Evolutionary conservation across 2,329 filamentous ascomycete genomes (phyloP).

Genomic region (Chaetomium sp.): DNA sequence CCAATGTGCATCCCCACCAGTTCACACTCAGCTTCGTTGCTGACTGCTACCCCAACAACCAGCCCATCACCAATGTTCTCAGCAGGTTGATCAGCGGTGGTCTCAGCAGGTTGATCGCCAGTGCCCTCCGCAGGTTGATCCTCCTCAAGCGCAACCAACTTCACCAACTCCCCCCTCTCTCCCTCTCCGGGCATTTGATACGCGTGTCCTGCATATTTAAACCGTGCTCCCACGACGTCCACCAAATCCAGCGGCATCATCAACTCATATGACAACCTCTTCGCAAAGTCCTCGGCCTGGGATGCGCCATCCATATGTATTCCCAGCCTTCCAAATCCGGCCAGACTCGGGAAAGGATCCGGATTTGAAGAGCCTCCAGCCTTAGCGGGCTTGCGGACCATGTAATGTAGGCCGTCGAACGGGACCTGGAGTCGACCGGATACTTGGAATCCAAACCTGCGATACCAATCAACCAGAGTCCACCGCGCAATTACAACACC

Average conservation of each 20-base stretch:
- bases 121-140: background rate
- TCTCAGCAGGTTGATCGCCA: background rate
- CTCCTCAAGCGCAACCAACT: background rate
- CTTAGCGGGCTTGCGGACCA: background rate
- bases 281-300: background rate
- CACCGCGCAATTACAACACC: background rate
- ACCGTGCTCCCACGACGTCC: background rate
- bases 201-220: background rate
- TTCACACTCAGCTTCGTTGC: background rate
- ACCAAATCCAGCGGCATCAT: background rate
- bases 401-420: background rate
- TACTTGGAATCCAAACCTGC: background rate
- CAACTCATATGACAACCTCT: background rate
- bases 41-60: too few relatives aligned
- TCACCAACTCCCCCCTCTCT: background rate
- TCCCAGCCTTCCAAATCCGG: too few relatives aligned
- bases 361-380: background rate
- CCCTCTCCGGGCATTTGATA: background rate
- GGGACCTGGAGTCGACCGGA: background rate
- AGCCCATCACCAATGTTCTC: too few relatives aligned
- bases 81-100: too few relatives aligned
- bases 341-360: background rate
- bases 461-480: background rate
- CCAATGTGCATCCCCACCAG: too few relatives aligned
- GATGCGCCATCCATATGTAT: background rate